Evolutionary conservation across 768 basidiomycete genomes (phyloP).

Genomic region (Tricholomella constricta): DNA sequence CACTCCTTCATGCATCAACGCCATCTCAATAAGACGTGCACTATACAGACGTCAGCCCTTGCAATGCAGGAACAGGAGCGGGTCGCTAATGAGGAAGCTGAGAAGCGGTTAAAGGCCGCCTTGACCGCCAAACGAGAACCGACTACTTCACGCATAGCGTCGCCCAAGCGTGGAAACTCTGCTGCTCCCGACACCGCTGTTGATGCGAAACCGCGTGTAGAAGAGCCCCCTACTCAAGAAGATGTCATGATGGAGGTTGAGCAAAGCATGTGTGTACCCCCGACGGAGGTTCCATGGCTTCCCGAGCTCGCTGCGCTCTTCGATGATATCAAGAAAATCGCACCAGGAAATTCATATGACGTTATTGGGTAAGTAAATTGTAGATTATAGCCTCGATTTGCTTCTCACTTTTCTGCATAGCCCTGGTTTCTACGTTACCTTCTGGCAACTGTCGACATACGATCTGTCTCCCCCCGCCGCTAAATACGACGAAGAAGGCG

Average conservation of each 20-base stretch:
- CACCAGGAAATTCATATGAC: constrained; percentile 64
- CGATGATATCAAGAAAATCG: constrained; percentile 70
- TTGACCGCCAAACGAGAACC: constrained; percentile 80
- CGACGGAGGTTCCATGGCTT: constrained; percentile 71
- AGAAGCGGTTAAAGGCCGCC: constrained; percentile 80
- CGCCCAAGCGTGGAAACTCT: constrained; percentile 47
- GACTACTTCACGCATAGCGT: constrained; percentile 60
- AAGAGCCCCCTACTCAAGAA: constrained; percentile 31
- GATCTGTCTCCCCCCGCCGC: constrained; percentile 79
- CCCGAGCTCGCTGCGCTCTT: constrained; percentile 73
- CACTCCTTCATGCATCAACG: neutral
- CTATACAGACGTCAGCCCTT: constrained; percentile 56
- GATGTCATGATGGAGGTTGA: constrained; percentile 60
- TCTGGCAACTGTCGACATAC: constrained; percentile 95
- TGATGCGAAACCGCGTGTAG: constrained; percentile 28
- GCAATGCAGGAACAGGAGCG: constrained; percentile 70
- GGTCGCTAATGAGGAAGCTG: constrained; percentile 70
- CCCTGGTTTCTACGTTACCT: constrained; percentile 90
- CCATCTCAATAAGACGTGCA: constrained; percentile 1
- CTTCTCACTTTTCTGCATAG: constrained; percentile 40
- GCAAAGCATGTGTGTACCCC: constrained; percentile 25
- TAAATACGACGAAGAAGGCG: constrained; percentile 80
- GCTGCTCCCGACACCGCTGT: constrained; percentile 23
- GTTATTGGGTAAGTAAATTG: constrained; percentile 64
- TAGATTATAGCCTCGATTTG: constrained; percentile 2